Evolutionary conservation across 306 rosid species (phyloP).

Genomic region (Malus asiatica): DNA sequence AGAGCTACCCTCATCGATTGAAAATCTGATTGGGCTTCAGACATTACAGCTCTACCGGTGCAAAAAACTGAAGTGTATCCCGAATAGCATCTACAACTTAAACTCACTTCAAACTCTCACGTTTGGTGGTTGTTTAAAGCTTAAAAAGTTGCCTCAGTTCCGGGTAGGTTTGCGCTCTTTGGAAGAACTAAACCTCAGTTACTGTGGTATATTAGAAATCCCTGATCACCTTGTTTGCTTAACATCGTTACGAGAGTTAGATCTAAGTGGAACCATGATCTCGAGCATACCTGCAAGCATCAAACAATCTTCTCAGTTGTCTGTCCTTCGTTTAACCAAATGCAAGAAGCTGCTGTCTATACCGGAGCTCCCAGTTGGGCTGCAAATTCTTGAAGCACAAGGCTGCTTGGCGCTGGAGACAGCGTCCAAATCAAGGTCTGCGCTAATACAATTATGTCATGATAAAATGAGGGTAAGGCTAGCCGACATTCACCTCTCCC

Average conservation of each 20-base stretch:
- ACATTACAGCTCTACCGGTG: background rate
- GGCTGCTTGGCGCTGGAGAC: fast-evolving
- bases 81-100: background rate
- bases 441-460: background rate
- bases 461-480: background rate
- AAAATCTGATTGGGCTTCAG: background rate
- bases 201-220: background rate
- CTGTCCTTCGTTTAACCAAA: too few species aligned
- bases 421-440: background rate
- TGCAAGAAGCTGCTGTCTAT: too few species aligned
- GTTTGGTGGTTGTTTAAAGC: background rate
- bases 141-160: background rate
- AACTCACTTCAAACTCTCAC: background rate
- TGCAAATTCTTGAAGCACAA: background rate
- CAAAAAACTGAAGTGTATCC: background rate
- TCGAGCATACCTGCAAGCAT: too few species aligned
- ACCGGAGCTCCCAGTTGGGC: too few species aligned
- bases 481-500: too few species aligned
- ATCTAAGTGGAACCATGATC: background rate
- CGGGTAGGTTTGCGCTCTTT: background rate
- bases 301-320: too few species aligned
- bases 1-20: background rate
- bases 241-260: background rate
- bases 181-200: background rate
- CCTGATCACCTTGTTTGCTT: background rate